Evolutionary conservation across 345 rosid genomes (phyloP), one percentile per base, ranked within the genome.

Genomic region (Aegle marmelos): DNA sequence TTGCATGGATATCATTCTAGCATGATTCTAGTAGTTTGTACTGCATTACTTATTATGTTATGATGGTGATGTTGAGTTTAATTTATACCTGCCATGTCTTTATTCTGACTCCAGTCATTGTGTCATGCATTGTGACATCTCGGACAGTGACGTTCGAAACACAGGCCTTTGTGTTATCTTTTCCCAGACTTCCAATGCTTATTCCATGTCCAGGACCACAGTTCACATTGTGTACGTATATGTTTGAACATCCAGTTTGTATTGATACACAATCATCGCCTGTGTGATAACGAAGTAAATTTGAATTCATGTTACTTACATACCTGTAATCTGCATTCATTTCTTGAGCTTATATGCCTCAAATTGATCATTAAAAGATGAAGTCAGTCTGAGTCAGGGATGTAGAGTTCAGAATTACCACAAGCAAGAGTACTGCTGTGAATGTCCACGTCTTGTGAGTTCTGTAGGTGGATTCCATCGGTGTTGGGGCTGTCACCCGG

Each of bases 121-220:
- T 93, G 77, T 79, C 78, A 33, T 87, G 88, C 82, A 95, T 81
- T 0, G 75, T 75, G 73, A 87, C 90, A 77, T 93, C 92, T 56
- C 91, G 91, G 74, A 93, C 92, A 22, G 91, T 95, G 66, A 95
- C 72, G 70, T 92, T 92, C 30, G 95, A 93, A 74, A 95, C 98
- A 77, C 98, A 92, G 21, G 98, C 97, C 83, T 90, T 91, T 72
- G 86, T 79, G 73, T 84, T 76, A 48, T 82, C 93, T 78, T 78
- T 91, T 84, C 98, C 98, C 14, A 95, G 87, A 62, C 97, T 85
- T 76, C 98, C 98, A n/a, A 95, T 93, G 86, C 98, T 95, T 66
- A 95, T 91, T 45, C 98, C 97, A 78, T 95, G 98, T 76, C 98
- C 99, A 80, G 95, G 96, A 68, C 98, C 99, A 62, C 97, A 93